Evolutionary conservation across 2,329 filamentous ascomycete species (phyloP).

Genomic region (Elsinoe perseae): DNA sequence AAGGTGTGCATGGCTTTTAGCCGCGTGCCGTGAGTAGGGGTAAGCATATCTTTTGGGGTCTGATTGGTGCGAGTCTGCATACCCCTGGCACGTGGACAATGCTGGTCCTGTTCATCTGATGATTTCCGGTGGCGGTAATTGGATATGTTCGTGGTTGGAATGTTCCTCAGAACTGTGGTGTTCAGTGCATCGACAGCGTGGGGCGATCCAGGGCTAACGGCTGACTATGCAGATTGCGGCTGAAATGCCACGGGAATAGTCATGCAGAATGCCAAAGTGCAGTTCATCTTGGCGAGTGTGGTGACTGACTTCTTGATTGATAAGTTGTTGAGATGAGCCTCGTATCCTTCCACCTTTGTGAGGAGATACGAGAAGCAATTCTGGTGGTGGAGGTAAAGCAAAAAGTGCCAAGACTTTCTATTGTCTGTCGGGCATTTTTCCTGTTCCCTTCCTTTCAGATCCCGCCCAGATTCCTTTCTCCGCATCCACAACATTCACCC

Average conservation of each 20-base stretch:
- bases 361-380: not conserved
- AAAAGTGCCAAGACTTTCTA: not conserved
- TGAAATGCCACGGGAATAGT: too few relatives aligned
- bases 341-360: too few relatives aligned
- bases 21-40: not conserved
- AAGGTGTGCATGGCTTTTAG: not conserved
- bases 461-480: not conserved
- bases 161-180: not conserved
- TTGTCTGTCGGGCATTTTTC: not conserved
- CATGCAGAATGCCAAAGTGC: too few relatives aligned
- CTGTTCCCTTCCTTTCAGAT: not conserved
- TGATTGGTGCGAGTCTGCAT: not conserved
- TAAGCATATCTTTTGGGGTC: not conserved
- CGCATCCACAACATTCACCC: not conserved
- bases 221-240: not conserved
- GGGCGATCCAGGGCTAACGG: too few relatives aligned
- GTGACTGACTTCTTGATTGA: too few relatives aligned
- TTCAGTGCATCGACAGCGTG: too few relatives aligned
- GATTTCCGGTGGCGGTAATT: not conserved
- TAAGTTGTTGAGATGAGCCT: not conserved
- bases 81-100: not conserved
- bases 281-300: too few relatives aligned
- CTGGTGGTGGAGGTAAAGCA: not conserved
- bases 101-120: not conserved
- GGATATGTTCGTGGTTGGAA: not conserved